These are phyloP conservation scores for Rubus idaeus DNA, from an alignment of 306 rosid species.

Conservation along the genomic window DNA sequence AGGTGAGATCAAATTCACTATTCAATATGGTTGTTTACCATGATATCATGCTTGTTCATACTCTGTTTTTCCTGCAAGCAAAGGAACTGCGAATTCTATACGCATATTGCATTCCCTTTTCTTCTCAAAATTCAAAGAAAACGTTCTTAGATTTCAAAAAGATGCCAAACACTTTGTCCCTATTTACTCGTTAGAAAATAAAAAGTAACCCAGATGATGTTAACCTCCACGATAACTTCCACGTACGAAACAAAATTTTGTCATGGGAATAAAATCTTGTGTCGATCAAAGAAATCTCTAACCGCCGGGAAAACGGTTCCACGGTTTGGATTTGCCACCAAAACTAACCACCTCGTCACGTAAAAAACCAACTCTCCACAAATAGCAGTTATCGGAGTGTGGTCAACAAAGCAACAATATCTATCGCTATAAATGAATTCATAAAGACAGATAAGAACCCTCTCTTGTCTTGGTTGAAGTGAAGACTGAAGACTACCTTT, in stretches of 20 bases:
- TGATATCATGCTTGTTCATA: not conserved
- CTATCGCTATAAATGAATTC: not conserved
- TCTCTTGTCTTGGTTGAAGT: not conserved
- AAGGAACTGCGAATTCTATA: not conserved
- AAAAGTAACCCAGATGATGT: not conserved
- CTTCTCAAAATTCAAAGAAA: not conserved
- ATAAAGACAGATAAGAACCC: not conserved
- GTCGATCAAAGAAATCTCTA: not conserved
- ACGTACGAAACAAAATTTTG: not conserved
- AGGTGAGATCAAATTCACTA: not conserved
- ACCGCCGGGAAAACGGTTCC: not conserved
- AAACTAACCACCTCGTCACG: not conserved
- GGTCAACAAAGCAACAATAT: not conserved
- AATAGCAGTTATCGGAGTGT: not conserved
- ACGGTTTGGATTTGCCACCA: not conserved
- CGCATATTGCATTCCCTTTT: not conserved
- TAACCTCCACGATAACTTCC: not conserved
- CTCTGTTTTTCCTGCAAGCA: not conserved
- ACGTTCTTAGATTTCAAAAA: not conserved
- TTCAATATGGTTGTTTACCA: not conserved
- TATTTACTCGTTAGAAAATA: not conserved
- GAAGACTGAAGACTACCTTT: not conserved
- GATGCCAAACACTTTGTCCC: not conserved
- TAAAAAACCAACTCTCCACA: not conserved
- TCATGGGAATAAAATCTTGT: not conserved